Conservation (phyloP, 257 asterid species). For the Fraxinus cuspidata region DNA sequence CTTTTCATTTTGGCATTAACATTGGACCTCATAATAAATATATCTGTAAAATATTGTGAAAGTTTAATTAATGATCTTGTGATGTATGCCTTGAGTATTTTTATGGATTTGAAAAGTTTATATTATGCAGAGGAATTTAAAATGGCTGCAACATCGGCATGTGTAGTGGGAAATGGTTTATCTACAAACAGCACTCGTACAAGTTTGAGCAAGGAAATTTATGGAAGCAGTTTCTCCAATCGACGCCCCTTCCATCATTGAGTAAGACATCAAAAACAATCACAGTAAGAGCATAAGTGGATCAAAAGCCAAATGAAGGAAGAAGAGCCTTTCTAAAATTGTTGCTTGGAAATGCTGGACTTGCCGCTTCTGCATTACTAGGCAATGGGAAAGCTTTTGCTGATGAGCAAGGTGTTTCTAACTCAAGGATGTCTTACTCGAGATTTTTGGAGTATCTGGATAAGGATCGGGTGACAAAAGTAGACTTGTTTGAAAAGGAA, state of each 20-base stretch:
- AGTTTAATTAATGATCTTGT: background rate
- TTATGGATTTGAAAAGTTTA: constrained; percentile 5
- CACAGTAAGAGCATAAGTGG: constrained; percentile 37
- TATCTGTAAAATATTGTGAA: background rate
- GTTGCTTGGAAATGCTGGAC: constrained; percentile 69
- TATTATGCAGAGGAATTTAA: constrained; percentile 30
- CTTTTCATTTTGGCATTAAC: background rate
- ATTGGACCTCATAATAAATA: background rate
- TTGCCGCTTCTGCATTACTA: constrained; percentile 61
- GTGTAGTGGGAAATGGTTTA: constrained; percentile 70
- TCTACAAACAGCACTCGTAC: constrained; percentile 41
- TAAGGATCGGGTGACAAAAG: constrained; percentile 80
- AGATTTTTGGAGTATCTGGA: constrained; percentile 95
- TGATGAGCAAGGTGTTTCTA: constrained; percentile 90
- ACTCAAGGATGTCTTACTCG: constrained; percentile 94
- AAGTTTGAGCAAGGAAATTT: constrained; percentile 53
- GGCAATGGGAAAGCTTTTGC: constrained; percentile 71
- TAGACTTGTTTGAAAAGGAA: constrained; percentile 86
- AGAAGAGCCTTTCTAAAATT: constrained; percentile 77
- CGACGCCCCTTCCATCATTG: constrained; percentile 54
- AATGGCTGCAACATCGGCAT: constrained; percentile 87
- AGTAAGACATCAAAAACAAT: constrained; percentile 3
- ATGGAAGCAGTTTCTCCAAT: constrained; percentile 49
- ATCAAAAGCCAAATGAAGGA: constrained; percentile 49
- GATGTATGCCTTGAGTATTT: constrained; percentile 7